phyloP scores from a whole-genome alignment of 2,329 filamentous ascomycete species.

The Neofusicoccum sp. region DNA sequence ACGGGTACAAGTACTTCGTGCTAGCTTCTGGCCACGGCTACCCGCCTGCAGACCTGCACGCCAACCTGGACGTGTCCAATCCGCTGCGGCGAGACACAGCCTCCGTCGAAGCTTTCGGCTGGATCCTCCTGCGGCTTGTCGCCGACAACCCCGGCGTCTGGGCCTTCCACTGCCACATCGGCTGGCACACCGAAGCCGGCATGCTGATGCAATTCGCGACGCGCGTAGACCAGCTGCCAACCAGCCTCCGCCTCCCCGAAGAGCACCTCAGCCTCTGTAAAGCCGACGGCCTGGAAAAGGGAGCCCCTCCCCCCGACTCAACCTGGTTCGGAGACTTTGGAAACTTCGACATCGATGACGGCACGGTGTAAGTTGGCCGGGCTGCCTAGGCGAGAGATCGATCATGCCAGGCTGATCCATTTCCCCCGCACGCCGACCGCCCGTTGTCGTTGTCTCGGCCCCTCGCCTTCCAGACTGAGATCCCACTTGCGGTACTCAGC shows the following conservation, averaged over 20 bases:
- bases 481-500: constrained; percentile 2
- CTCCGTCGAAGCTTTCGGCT: constrained; percentile 65
- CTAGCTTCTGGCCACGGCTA: constrained; percentile 44
- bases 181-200: constrained; percentile 53
- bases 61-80: constrained; percentile 36
- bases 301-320: constrained; percentile 54
- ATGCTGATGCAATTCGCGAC: constrained; percentile 61
- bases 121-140: constrained; percentile 62
- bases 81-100: constrained; percentile 69
- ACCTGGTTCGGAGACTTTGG: constrained; percentile 44
- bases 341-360: background rate
- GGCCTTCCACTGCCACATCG: constrained; percentile 76
- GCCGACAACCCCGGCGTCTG: constrained; percentile 66
- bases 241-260: constrained; percentile 47
- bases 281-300: constrained; percentile 50
- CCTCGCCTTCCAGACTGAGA: background rate
- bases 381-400: background rate
- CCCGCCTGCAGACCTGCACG: constrained; percentile 29
- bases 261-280: constrained; percentile 52
- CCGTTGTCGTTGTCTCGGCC: background rate
- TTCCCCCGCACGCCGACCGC: constrained; percentile 6
- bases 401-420: constrained; percentile 11
- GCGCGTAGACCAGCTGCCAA: constrained; percentile 48
- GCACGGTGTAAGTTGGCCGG: background rate
- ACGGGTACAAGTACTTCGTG: constrained; percentile 68